These are phyloP conservation scores for Elsinoe necatrix DNA, from an alignment of 2,329 filamentous ascomycete species.

Conservation along the genomic window DNA sequence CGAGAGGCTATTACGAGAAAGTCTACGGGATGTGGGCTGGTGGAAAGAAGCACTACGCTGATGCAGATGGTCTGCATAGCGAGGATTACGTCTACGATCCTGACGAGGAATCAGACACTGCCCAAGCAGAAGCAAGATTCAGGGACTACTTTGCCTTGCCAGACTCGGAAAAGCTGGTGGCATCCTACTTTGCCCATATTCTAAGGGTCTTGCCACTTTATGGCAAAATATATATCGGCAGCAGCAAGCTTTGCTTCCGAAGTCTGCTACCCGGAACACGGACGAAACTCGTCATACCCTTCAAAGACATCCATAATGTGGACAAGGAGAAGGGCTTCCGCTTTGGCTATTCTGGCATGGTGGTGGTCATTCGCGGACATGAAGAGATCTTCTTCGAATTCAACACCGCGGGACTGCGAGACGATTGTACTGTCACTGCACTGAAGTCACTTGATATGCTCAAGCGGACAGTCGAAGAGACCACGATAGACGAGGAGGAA, in stretches of 20 bases:
- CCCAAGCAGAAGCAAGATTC: conserved; percentile 59
- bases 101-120: conserved; percentile 48
- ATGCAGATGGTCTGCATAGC: conserved; percentile 53
- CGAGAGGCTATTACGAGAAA: conserved; percentile 93
- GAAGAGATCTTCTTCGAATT: conserved; percentile 98
- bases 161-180: conserved; percentile 69
- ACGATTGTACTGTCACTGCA: conserved; percentile 80
- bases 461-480: conserved; percentile 62
- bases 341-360: conserved; percentile 81
- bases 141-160: conserved; percentile 86
- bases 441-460: conserved; percentile 66
- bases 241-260: conserved; percentile 82
- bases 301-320: conserved; percentile 86
- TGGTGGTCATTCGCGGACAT: conserved; percentile 85
- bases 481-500: conserved; percentile 58
- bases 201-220: conserved; percentile 84
- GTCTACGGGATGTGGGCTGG: conserved; percentile 97
- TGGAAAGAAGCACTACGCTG: conserved; percentile 78
- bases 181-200: conserved; percentile 88
- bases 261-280: conserved; percentile 81
- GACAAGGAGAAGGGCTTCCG: conserved; percentile 93
- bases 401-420: conserved; percentile 62
- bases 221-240: conserved; percentile 92
- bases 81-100: conserved; percentile 54
- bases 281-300: conserved; percentile 82